Evolutionary conservation across 1,139 yeast species (phyloP), one percentile per base, ranked within the genome.

Genomic region (Suhomyces panamericanus): DNA sequence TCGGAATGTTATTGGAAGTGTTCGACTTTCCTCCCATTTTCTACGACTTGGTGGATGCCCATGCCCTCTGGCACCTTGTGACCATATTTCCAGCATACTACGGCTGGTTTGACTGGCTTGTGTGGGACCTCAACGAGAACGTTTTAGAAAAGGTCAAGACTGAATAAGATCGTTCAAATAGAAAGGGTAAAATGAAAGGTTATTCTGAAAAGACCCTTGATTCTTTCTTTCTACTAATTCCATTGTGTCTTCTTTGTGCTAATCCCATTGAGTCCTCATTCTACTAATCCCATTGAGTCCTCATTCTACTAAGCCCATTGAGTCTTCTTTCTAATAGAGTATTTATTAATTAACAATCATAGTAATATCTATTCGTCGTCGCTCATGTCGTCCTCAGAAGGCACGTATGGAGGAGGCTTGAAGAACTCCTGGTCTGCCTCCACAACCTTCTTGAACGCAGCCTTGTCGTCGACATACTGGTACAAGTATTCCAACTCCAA

Each of bases 31-130:
- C 96, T 6, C 96, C 93, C 3, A 41, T 73, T 3, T 64, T 81
- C 46, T 69, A 62, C 42, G 84, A 79, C 51, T 74, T 86, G 45
- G 63, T 93, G 1, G 99, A 93, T 66, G 96, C 99, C 0, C 99
- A 93, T 64, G 83, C 97, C 1, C 67, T 91, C 47, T 91, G 98
- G 98, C 99, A 91, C 63, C 70, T 83, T 44, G 81, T 83, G 14
- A 87, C 95, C 0, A 83, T 87, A 3, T 61, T 85, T 57, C 93
- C 95, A 36, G 73, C 67, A 3, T 60, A 58, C 40, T 63, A 57
- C 51, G 78, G 78, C 4, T 73, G 77, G 77, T 73, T 73, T 52
- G 76, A 73, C 46, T 74, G 79, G 79, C 58, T 71, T 56, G 50
- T 73, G 14, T 74, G 79, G 79, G 79, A 74, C 49, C 54, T 66